Conservation (phyloP, 306 rosid genomes). For the Vicia villosa region DNA sequence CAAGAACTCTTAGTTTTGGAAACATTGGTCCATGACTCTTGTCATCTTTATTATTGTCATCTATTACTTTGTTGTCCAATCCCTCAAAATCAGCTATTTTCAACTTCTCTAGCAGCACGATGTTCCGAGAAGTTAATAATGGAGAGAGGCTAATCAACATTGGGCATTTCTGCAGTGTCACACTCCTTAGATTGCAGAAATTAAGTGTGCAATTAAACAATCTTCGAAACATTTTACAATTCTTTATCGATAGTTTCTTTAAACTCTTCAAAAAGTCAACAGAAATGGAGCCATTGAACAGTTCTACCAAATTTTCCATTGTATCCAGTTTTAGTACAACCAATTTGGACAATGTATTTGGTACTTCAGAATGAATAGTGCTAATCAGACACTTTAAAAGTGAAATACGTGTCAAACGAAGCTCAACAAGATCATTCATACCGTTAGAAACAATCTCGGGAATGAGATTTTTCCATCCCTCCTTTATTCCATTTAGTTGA, state of each 20-base stretch:
- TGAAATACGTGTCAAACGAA: accelerated
- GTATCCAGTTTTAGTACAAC: neutral
- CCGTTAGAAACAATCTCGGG: constrained; percentile 19
- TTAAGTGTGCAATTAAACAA: neutral
- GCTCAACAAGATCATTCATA: neutral
- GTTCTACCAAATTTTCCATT: neutral
- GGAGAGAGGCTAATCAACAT: neutral
- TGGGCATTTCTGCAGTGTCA: accelerated
- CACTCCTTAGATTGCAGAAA: neutral
- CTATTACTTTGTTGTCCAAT: neutral
- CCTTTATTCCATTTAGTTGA: accelerated
- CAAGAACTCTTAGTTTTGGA: neutral
- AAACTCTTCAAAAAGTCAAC: neutral
- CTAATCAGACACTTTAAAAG: neutral
- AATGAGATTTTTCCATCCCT: constrained; percentile 3
- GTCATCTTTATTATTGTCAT: neutral
- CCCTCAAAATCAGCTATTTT: neutral
- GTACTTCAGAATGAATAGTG: neutral
- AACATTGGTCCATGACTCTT: neutral
- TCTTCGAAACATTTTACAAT: neutral
- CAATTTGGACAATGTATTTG: neutral
- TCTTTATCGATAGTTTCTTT: accelerated
- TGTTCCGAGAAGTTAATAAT: neutral
- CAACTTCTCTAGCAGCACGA: neutral
- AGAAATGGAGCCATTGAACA: neutral